Evolutionary conservation across 192 early-diverging fungal genomes (phyloP).

Genomic region (Linnemannia schmuckeri): DNA sequence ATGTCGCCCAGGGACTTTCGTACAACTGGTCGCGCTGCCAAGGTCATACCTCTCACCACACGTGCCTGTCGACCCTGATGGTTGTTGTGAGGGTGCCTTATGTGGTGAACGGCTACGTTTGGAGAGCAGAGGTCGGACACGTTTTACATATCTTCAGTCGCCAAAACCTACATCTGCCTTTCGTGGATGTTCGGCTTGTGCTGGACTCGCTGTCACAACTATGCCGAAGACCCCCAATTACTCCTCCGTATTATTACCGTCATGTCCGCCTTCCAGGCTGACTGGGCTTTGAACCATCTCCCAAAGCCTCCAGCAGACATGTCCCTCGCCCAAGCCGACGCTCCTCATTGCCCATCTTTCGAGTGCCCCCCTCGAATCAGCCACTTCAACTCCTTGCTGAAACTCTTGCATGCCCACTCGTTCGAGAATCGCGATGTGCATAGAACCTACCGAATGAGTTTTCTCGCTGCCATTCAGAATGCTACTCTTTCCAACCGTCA

Average conservation of each 20-base stretch:
- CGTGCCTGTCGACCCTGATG: conserved; percentile 20
- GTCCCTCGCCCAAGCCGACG: neutral
- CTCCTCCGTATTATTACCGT: neutral
- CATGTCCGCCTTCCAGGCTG: conserved; percentile 8
- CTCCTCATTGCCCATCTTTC: neutral
- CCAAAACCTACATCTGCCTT: neutral
- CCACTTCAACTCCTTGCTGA: neutral
- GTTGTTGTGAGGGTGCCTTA: neutral
- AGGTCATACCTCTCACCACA: neutral
- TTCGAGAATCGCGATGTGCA: conserved; percentile 24
- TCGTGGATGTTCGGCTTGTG: no score
- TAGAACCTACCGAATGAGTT: neutral
- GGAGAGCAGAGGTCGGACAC: conserved; percentile 11
- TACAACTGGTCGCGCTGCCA: conserved; percentile 11
- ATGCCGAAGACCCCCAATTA: no score
- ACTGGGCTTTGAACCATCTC: conserved; percentile 12
- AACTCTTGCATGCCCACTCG: neutral
- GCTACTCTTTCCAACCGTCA: neutral
- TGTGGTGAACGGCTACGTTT: neutral
- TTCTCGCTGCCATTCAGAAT: conserved; percentile 5
- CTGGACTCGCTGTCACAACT: no score
- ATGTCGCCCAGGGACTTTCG: conserved; percentile 15
- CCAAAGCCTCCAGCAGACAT: neutral
- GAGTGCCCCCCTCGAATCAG: neutral
- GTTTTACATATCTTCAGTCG: conserved; percentile 13